Percentiles rank a stretch among this genome's conserved stretches.
Evolutionary conservation across 768 basidiomycete genomes (phyloP).

Genomic region (Amanita pallidorosea): DNA sequence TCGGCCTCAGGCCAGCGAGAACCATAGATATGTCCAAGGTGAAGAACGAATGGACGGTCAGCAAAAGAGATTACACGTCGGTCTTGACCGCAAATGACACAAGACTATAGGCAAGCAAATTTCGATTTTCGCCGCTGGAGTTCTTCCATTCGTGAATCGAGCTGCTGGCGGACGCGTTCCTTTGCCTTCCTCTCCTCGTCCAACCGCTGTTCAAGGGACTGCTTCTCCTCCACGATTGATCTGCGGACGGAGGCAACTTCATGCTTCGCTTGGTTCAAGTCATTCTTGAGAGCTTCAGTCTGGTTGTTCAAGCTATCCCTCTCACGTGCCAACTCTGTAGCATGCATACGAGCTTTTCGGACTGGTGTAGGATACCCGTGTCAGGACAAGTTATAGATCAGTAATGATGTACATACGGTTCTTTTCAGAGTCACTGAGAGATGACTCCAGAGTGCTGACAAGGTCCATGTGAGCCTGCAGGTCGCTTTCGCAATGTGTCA

Average conservation of each 20-base stretch:
- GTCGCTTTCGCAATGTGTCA: conserved; percentile 89
- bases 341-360: conserved; percentile 90
- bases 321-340: conserved; percentile 80
- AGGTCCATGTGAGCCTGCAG: conserved; percentile 88
- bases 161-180: conserved; percentile 78
- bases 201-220: conserved; percentile 69
- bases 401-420: conserved; percentile 53
- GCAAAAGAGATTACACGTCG: not conserved
- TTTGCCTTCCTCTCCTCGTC: conserved; percentile 86
- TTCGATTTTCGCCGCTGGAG: conserved; percentile 80
- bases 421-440: conserved; percentile 86
- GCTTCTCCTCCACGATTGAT: conserved; percentile 83
- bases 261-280: conserved; percentile 68
- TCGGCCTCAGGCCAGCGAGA: conserved; percentile 5
- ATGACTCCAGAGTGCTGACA: conserved; percentile 73
- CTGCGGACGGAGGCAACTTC: conserved; percentile 70
- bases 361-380: conserved; percentile 31
- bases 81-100: not conserved
- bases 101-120: conserved; percentile 72
- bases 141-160: conserved; percentile 84
- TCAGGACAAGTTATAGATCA: conserved; percentile 1
- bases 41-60: conserved; percentile 17
- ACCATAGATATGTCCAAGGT: conserved; percentile 8
- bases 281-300: conserved; percentile 55
- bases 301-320: conserved; percentile 64